Base-by-base conservation (phyloP, 2,329 filamentous ascomycete species). In the Curvularia hawaiiensis region DNA sequence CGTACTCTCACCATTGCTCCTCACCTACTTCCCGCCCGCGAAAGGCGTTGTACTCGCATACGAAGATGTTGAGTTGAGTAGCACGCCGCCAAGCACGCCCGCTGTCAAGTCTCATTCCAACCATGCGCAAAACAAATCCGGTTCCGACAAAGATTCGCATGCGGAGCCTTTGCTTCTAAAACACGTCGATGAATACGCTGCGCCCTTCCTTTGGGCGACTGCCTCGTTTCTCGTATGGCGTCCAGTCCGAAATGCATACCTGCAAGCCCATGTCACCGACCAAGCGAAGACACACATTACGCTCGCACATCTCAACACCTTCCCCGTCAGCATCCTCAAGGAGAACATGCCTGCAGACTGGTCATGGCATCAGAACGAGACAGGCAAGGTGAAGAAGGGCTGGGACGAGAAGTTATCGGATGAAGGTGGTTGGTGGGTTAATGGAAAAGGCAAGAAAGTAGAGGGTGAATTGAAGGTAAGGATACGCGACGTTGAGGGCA, bases 211-310 rank as follows among this genome's bases (percentile, higher is more conserved):
- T 47, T 98, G 94, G 88, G 85, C 96, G 22, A 97, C 92, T 0
- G 92, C 90, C 1, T 92, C 96, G 22, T 90, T 97, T 61, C 82
- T 96, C 44, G 79, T 98, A 18, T 96, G 97, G 74, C 85, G 89
- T 31, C 94, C 95, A 0, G 81, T 83, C 52, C 85, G 85, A 45
- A 90, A 91, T 35, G 86, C 88, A 9, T 87, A 84, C 77, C 84
- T 98, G 71, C 88, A 93, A 64, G 95, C 92, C 11, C 88, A 84
- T 65, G 85, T 97, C 54, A 95, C 94, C 69, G 82, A 97, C 30
- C 91, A 96, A 73, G 94, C 90, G 47, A 91, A 95, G 66, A 92
- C 91, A 7, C 92, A 97, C 71, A 83, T 99, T 7, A 93, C 94
- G 20, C 85, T 97, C 3, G 87, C 96, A 11, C 95, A 92, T 75